Conservation (phyloP, 2,329 filamentous ascomycete species). For the Sarocladium oryzae region DNA sequence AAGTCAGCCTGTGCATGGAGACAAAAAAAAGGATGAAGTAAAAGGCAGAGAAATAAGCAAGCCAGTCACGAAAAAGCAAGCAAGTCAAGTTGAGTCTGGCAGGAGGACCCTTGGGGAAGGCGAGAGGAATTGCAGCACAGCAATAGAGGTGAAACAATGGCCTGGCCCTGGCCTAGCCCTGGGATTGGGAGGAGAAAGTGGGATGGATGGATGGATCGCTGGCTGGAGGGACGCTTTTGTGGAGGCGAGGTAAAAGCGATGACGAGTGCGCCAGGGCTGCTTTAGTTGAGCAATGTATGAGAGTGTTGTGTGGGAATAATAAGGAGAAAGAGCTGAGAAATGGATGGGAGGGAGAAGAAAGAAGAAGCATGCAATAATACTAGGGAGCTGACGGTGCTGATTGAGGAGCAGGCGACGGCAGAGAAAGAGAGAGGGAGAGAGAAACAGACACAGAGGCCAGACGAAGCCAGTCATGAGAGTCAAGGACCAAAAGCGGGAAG, state of each 20-base stretch:
- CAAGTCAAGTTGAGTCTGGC: neutral
- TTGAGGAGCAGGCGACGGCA: neutral
- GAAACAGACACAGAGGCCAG: too few relatives aligned
- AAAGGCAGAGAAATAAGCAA: conserved; percentile 1
- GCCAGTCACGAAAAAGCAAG: neutral
- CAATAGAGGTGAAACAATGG: conserved; percentile 8
- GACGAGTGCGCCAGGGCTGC: neutral
- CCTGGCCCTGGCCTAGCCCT: neutral
- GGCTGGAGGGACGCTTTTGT: neutral
- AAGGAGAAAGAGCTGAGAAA: too few relatives aligned
- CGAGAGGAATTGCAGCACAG: conserved; percentile 2
- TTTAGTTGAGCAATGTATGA: too few relatives aligned
- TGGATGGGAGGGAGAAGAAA: neutral
- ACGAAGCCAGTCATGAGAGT: too few relatives aligned
- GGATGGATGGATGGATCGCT: neutral
- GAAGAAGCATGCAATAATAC: too few relatives aligned
- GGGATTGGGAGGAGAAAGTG: conserved; percentile 4
- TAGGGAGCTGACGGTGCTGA: neutral
- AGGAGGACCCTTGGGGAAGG: neutral
- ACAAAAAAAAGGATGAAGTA: neutral
- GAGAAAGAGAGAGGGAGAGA: neutral
- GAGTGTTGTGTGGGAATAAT: too few relatives aligned
- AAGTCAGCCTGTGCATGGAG: neutral
- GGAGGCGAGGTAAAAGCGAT: conserved; percentile 4
- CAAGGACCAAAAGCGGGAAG: neutral